phyloP scores from a whole-genome alignment of 495 filamentous ascomycete species.

The Talaromyces ruber region DNA sequence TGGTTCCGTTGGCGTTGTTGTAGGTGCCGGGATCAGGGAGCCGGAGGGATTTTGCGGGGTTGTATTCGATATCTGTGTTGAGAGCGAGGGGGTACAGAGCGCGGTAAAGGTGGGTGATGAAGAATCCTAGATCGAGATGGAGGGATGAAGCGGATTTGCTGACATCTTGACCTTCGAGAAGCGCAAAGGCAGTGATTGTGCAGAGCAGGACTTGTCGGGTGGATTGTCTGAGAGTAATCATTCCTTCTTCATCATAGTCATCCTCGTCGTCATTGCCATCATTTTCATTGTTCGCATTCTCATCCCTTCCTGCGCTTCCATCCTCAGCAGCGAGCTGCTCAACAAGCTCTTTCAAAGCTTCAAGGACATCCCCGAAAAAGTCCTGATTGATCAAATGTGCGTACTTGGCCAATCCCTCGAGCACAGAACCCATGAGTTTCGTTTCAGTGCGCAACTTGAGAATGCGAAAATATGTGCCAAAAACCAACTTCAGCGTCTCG shows the following conservation, averaged over 20 bases:
- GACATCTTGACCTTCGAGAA: constrained; percentile 81
- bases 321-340: constrained; percentile 50
- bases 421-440: constrained; percentile 83
- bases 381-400: constrained; percentile 95
- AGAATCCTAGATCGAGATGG: constrained; percentile 87
- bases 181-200: constrained; percentile 88
- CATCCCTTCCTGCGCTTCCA: constrained; percentile 35
- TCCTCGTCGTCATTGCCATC: constrained; percentile 16
- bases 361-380: constrained; percentile 94
- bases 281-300: constrained; percentile 37
- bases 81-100: constrained; percentile 67
- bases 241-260: constrained; percentile 16
- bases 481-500: constrained; percentile 92
- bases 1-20: constrained; percentile 26
- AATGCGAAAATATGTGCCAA: constrained; percentile 89
- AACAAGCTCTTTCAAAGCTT: constrained; percentile 88
- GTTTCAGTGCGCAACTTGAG: constrained; percentile 65
- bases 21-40: constrained; percentile 64
- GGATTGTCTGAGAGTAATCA: constrained; percentile 45
- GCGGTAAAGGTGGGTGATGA: constrained; percentile 86
- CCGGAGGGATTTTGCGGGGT: constrained; percentile 64
- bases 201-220: constrained; percentile 87
- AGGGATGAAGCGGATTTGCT: constrained; percentile 55
- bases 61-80: constrained; percentile 79
- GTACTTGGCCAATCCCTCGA: constrained; percentile 87